Base-by-base conservation (phyloP, 306 rosid species). In the Myrica gale region DNA sequence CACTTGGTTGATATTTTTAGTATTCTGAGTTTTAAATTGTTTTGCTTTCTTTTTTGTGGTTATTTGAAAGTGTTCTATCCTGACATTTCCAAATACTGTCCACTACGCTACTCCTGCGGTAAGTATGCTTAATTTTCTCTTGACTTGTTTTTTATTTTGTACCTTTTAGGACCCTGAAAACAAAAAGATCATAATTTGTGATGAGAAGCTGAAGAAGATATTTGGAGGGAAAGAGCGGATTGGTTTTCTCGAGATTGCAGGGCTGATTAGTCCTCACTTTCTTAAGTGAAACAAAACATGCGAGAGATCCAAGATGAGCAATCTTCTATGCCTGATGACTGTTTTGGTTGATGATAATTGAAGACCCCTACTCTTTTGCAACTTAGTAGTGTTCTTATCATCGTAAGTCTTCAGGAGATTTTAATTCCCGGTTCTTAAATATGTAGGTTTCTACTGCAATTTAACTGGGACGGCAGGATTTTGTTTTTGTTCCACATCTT, bases 171-270 rank as follows among this genome's bases (percentile, higher is more conserved):
- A 92, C 78, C 96, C 97, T 3, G 82, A 83, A 62, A 86, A 94
- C 95, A 94, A 90, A 89, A 94, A 8, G 87, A 76, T 82, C 61
- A 90, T 94, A 44, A 52, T 80, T 8, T 94, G 96, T 61, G 97
- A 94, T 70, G 96, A 92, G 78, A 94, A 91, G 90, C 96, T 91
- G 86, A 94, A 92, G 97, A 86, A 86, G 82, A 83, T 92, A 79
- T 94, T 94, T 72, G 89, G 80, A 1, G 98, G 87, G 57, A 87
- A 68, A 81, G 98, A 94, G 52, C 83, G 78, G 37, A 88, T 94
- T 75, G 93, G 91, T 39, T 91, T 94, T 88, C 95, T 91, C 11
- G 96, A 91, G 87, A 73, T 94, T 75, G 93, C 97, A 44, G 95
- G 97, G 41, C 75, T 91, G 83, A 94, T 94, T 55, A 91, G 85